Evolutionary conservation across 805 yeast genomes (phyloP), one percentile per base, ranked within the genome.

Genomic region (Saccharomycopsis sp.): DNA sequence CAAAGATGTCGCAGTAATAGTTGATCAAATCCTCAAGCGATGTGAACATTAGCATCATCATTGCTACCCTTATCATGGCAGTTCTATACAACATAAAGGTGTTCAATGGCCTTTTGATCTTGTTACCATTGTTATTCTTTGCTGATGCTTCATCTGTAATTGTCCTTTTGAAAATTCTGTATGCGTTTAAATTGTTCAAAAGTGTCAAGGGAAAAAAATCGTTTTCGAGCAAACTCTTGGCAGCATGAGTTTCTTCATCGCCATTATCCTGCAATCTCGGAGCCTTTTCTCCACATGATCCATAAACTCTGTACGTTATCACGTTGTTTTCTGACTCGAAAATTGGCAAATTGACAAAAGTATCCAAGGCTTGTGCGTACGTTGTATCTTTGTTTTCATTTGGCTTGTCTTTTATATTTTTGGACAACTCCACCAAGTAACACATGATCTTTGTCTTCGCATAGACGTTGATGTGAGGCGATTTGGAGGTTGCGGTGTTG

Each of bases 31-130:
- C 36, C 16, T 23, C 29, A 30, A 27, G 20, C 47, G 27, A 52
- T 44, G 12, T 57, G 55, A 46, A 39, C 12, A 46, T 36, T 1
- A 30, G 23, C 33, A 56, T 52, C 4, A 57, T 52, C 42, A 61
- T 54, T 13, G 67, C 65, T 8, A 61, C 61, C 46, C 64, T 66
- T 13, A 68, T 62, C 60, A 67, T 64, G 4, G 64, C 50, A 16
- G 64, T 55, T 38, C 73, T 57, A 49, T 69, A 68, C 7, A 68
- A 55, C 73, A 68, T 68, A 48, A 65, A 68, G 20, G 69, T 62
- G 52, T 68, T 68, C 42, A 67, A 55, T 1, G 73, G 73, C 31
- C 74, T 59, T 47, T 68, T 69, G 35, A 68, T 58, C 41, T 64
- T 48, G 13, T 20, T 16, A n/a, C 22, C 15, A 12, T 37, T 35